A percentile compares a stretch with the other conserved stretches of the same genome.
Evolutionary conservation across 441 rosid genomes (phyloP).

Genomic region (Eugenia klotzschiana): DNA sequence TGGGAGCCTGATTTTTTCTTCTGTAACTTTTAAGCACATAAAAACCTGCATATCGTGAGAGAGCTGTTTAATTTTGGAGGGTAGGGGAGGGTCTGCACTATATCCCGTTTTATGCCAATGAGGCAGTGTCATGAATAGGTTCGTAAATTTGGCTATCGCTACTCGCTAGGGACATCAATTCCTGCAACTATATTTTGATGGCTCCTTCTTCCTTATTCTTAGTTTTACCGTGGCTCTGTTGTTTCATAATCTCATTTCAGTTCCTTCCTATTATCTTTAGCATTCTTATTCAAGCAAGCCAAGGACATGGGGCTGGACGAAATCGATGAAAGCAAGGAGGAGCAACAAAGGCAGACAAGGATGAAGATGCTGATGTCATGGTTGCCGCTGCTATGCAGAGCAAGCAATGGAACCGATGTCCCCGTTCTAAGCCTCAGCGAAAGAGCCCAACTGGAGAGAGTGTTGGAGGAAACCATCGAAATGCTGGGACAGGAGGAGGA

Average conservation of each 20-base stretch:
- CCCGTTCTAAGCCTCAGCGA: slow-evolving; percentile 43
- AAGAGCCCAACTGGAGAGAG: slow-evolving; percentile 34
- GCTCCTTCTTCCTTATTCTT: not conserved
- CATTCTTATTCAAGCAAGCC: slow-evolving; percentile 59
- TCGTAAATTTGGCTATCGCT: not conserved
- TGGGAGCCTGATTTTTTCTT: not conserved
- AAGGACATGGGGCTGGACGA: slow-evolving; percentile 22
- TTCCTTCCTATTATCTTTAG: slow-evolving; percentile 15
- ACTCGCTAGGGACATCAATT: not conserved
- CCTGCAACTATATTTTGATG: not conserved
- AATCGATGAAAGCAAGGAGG: slow-evolving; percentile 20
- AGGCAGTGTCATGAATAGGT: not conserved
- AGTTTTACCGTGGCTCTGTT: not conserved
- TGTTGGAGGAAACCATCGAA: slow-evolving; percentile 41
- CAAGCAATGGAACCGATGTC: slow-evolving; percentile 49
- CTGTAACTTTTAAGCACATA: not conserved
- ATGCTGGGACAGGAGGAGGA: slow-evolving; percentile 37
- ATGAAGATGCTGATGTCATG: slow-evolving; percentile 56
- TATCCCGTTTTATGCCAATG: not conserved
- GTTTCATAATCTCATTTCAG: not conserved
- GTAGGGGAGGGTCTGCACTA: not conserved
- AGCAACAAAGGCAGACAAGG: slow-evolving; percentile 20
- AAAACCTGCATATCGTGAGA: not conserved
- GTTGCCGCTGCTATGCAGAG: slow-evolving; percentile 67
- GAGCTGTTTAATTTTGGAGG: not conserved